These are phyloP conservation scores for Myotisia sp. DNA, from an alignment of 2,329 filamentous ascomycete species.

Conservation along the genomic window DNA sequence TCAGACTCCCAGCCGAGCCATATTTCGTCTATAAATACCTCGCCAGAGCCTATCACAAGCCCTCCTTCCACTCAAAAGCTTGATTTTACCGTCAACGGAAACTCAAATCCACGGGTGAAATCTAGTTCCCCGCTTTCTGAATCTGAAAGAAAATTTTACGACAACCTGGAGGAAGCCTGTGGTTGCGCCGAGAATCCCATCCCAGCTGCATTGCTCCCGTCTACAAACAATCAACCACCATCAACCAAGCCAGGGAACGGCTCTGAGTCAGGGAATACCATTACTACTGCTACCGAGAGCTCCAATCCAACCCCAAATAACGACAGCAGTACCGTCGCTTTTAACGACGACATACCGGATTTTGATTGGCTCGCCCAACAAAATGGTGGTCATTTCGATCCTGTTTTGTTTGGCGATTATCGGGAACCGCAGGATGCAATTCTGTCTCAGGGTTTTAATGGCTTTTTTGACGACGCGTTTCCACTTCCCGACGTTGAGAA, in stretches of 20 bases:
- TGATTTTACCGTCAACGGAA: conserved; percentile 15
- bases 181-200: conserved; percentile 32
- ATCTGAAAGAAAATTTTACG: conserved; percentile 33
- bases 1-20: conserved; percentile 33
- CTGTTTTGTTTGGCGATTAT: conserved; percentile 81
- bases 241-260: not conserved
- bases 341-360: conserved; percentile 14
- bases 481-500: conserved; percentile 63
- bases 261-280: conserved; percentile 1
- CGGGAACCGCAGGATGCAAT: conserved; percentile 78
- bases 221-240: not conserved
- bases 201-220: conserved; percentile 22
- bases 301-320: conserved; percentile 1
- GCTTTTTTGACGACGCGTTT: conserved; percentile 61
- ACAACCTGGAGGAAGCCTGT: conserved; percentile 32
- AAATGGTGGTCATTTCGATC: conserved; percentile 77
- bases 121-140: conserved; percentile 3
- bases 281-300: not conserved
- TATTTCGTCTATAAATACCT: conserved; percentile 36
- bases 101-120: conserved; percentile 1
- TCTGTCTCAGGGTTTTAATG: conserved; percentile 57
- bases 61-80: conserved; percentile 26
- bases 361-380: conserved; percentile 62
- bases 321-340: conserved; percentile 1
- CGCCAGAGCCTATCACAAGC: conserved; percentile 32